phyloP scores from a whole-genome alignment of 2,329 filamentous ascomycete species.

The Cordyceps tenuipes region DNA sequence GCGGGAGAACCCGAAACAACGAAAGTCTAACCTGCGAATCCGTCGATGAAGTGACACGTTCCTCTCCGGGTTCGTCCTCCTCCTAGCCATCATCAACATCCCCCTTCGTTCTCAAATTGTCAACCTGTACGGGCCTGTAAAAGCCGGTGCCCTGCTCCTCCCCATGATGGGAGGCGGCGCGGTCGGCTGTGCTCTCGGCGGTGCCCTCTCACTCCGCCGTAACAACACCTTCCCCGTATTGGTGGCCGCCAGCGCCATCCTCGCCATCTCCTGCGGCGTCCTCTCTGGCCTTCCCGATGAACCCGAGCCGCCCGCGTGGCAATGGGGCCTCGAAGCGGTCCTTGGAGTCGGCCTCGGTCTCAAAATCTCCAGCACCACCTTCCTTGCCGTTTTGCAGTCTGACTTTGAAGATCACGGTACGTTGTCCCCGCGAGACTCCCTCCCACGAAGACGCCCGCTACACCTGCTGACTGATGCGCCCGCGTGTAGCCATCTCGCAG shows the following conservation, averaged over 20 bases:
- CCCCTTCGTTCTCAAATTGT: conserved; percentile 18
- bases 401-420: conserved; percentile 17
- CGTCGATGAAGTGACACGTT: conserved; percentile 13
- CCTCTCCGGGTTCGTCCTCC: conserved; percentile 17
- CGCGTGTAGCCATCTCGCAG: conserved; percentile 14
- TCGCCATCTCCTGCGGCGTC: conserved; percentile 14
- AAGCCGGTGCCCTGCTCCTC: conserved; percentile 17
- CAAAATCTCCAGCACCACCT: conserved; percentile 16
- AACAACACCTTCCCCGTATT: conserved; percentile 17
- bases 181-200: conserved; percentile 15
- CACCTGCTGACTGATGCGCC: neutral
- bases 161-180: conserved; percentile 18
- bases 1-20: neutral
- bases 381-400: conserved; percentile 16
- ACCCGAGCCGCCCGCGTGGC: conserved; percentile 10
- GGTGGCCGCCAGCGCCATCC: conserved; percentile 14
- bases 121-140: conserved; percentile 17
- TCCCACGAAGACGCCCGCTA: neutral
- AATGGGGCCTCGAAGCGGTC: conserved; percentile 16
- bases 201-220: conserved; percentile 12
- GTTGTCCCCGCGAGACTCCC: neutral
- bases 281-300: conserved; percentile 12
- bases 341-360: conserved; percentile 16
- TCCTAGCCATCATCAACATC: conserved; percentile 17
- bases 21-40: neutral